A percentile compares a stretch with the other conserved stretches of the same genome.
phyloP scores from a whole-genome alignment of 306 rosid genomes.

The Calophaca sinica region DNA sequence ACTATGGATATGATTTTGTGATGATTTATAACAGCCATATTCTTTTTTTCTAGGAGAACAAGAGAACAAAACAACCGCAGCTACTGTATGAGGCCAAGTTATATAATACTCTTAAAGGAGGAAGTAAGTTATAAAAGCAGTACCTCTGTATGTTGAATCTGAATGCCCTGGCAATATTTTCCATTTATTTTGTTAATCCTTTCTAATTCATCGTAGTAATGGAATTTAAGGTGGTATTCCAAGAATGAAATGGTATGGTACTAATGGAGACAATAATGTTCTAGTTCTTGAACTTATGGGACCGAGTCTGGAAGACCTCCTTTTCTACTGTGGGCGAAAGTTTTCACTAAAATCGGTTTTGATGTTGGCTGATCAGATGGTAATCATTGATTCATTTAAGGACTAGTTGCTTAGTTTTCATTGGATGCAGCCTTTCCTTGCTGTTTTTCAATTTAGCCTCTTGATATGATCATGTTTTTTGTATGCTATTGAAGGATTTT shows the following conservation, averaged over 20 bases:
- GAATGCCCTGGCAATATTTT: conserved; percentile 9
- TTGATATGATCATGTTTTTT: neutral
- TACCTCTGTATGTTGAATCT: conserved; percentile 25
- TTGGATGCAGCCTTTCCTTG: neutral
- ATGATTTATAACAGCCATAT: neutral
- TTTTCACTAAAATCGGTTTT: conserved; percentile 85
- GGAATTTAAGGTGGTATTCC: conserved; percentile 81
- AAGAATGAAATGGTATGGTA: conserved; percentile 80
- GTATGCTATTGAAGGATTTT: neutral
- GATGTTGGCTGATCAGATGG: conserved; percentile 95
- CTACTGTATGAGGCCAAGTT: conserved; percentile 64
- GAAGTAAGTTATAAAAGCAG: conserved; percentile 61
- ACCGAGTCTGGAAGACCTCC: conserved; percentile 92
- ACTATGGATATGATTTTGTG: neutral
- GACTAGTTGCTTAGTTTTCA: neutral
- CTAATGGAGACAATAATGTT: conserved; percentile 79
- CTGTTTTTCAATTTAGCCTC: neutral
- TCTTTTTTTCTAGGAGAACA: conserved; percentile 56
- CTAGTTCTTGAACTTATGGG: conserved; percentile 89
- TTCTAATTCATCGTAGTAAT: conserved; percentile 36
- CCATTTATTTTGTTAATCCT: conserved; percentile 5
- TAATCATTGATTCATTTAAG: conserved; percentile 43
- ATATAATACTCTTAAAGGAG: conserved; percentile 65
- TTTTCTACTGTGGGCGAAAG: conserved; percentile 76
- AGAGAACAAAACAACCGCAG: conserved; percentile 64